Percentiles rank a stretch among this genome's conserved stretches.
phyloP scores from a whole-genome alignment of 2,329 filamentous ascomycete genomes.

The Trichoderma sp. region DNA sequence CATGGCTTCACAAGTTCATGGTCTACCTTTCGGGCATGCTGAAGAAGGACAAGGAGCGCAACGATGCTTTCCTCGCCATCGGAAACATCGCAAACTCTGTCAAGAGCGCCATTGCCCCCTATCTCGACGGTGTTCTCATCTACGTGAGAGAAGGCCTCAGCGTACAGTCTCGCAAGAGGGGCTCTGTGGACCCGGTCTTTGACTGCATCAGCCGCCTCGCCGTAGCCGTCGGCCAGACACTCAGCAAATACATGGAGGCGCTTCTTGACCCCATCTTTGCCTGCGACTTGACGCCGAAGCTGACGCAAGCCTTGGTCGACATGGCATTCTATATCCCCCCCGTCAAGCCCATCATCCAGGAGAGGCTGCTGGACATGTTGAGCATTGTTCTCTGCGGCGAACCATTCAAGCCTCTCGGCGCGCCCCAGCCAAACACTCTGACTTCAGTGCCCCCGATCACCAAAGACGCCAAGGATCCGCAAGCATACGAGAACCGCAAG shows the following conservation, averaged over 20 bases:
- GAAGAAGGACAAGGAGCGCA: constrained; percentile 91
- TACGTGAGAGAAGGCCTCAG: constrained; percentile 91
- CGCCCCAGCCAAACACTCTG: constrained; percentile 79
- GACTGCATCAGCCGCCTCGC: constrained; percentile 97
- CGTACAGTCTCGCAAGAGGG: constrained; percentile 69
- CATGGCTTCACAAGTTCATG: constrained; percentile 95
- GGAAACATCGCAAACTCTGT: constrained; percentile 96
- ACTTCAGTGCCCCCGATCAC: constrained; percentile 79
- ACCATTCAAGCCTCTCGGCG: constrained; percentile 88
- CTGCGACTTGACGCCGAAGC: constrained; percentile 88
- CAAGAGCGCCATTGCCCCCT: constrained; percentile 90
- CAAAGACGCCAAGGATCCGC: constrained; percentile 82
- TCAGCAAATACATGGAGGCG: constrained; percentile 98
- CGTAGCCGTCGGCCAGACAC: constrained; percentile 89
- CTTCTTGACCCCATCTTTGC: constrained; percentile 95
- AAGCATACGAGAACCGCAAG: constrained; percentile 78
- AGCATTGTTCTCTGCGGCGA: constrained; percentile 91
- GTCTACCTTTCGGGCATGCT: constrained; percentile 90
- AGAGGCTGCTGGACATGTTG: constrained; percentile 89
- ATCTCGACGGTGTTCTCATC: constrained; percentile 89
- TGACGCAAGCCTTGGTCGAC: constrained; percentile 94
- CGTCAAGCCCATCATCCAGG: constrained; percentile 89
- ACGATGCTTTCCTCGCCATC: constrained; percentile 92
- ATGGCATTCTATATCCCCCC: constrained; percentile 99
- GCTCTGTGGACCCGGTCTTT: constrained; percentile 79